Conservation (phyloP, 202 grass and related monocot genomes). For the Setaria italica region DNA sequence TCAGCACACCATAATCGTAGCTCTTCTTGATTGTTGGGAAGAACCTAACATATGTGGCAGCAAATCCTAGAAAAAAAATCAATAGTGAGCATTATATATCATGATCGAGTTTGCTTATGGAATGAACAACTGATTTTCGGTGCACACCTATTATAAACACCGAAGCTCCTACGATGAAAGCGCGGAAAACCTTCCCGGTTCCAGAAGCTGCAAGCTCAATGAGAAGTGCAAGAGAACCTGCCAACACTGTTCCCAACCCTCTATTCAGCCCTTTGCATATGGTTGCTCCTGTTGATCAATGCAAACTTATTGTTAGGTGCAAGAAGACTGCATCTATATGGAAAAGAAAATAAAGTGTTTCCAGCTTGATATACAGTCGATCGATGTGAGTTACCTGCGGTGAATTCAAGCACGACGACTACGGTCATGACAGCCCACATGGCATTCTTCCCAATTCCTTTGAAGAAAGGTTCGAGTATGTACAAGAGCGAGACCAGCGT, state of each 20-base stretch:
- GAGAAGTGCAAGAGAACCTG: conserved; percentile 85
- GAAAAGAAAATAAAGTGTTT: neutral
- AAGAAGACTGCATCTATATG: neutral
- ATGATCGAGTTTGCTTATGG: neutral
- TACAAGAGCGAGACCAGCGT: conserved; percentile 83
- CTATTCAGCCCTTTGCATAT: conserved; percentile 96
- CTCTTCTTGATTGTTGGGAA: conserved; percentile 91
- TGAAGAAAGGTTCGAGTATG: conserved; percentile 82
- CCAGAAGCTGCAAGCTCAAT: conserved; percentile 76
- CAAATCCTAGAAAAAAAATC: conserved; percentile 67
- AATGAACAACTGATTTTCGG: neutral
- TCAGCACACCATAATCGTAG: conserved; percentile 89
- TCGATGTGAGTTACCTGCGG: conserved; percentile 63
- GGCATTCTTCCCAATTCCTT: conserved; percentile 80
- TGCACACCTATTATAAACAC: conserved; percentile 79
- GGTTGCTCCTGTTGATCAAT: conserved; percentile 67
- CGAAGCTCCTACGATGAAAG: conserved; percentile 73
- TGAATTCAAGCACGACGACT: conserved; percentile 97
- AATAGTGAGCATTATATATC: conserved; percentile 13
- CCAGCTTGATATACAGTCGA: neutral
- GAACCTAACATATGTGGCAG: conserved; percentile 84
- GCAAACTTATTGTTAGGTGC: neutral
- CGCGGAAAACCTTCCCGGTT: conserved; percentile 63
- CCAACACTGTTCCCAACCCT: conserved; percentile 80
- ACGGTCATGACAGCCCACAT: conserved; percentile 99